Evolutionary conservation across 768 basidiomycete genomes (phyloP).

Genomic region (Vishniacozyma victoriae): DNA sequence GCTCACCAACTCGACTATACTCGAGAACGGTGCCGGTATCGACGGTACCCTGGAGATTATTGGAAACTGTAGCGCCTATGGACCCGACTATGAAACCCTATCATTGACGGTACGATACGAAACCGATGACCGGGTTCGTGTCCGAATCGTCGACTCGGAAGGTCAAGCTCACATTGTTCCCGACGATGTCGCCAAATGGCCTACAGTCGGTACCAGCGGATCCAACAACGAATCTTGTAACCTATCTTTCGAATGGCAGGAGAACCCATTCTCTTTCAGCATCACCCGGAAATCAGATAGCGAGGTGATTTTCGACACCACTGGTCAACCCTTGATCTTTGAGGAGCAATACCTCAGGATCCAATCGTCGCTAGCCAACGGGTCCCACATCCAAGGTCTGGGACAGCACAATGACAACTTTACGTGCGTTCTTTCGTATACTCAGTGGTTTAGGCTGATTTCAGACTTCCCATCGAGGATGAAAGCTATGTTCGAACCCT

Average conservation of each 20-base stretch:
- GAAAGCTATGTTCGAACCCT: slow-evolving; percentile 52
- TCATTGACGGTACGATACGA: slow-evolving; percentile 24
- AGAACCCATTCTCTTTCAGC: slow-evolving; percentile 1
- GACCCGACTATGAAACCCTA: slow-evolving; percentile 15
- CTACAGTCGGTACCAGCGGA: not conserved
- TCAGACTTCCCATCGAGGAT: not conserved
- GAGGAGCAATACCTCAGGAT: slow-evolving; percentile 4
- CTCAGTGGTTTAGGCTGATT: not conserved
- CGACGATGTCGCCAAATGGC: slow-evolving; percentile 1
- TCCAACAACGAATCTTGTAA: not conserved
- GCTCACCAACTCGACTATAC: not conserved
- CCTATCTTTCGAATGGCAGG: not conserved
- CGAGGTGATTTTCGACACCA: slow-evolving; percentile 2
- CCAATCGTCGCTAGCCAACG: not conserved
- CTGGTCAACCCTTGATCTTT: slow-evolving; percentile 1
- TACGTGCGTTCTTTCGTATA: not conserved
- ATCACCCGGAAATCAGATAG: not conserved
- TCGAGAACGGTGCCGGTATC: slow-evolving; percentile 1
- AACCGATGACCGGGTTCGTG: slow-evolving; percentile 4
- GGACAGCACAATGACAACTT: slow-evolving; percentile 6
- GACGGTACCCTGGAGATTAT: slow-evolving; percentile 4
- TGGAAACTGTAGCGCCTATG: slow-evolving; percentile 15
- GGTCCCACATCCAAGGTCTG: not conserved
- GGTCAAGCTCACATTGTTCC: slow-evolving; percentile 6
- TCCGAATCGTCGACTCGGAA: slow-evolving; percentile 1